A percentile compares a stretch with the other conserved stretches of the same genome.
Evolutionary conservation across 371 early-diverging fungal genomes (phyloP).

Genomic region (Lichtheimia corymbifera): DNA sequence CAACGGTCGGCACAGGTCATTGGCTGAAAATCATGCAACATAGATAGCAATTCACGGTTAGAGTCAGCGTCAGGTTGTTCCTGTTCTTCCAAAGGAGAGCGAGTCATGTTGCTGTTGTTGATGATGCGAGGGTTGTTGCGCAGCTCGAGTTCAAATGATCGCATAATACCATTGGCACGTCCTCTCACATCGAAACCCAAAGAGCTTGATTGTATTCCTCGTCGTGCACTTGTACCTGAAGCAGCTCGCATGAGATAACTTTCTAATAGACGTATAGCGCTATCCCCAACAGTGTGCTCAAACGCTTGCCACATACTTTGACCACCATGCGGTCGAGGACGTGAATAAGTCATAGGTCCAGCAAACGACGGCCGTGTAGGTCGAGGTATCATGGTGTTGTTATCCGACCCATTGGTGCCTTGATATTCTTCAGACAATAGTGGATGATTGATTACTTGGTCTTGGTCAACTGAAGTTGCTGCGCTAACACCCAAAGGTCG

Average conservation of each 20-base stretch:
- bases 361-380: slow-evolving; percentile 1
- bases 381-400: too few species aligned
- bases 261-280: slow-evolving; percentile 68
- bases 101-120: neutral
- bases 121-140: slow-evolving; percentile 10
- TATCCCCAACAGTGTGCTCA: slow-evolving; percentile 71
- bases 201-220: slow-evolving; percentile 31
- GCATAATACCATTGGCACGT: slow-evolving; percentile 42
- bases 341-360: slow-evolving; percentile 6
- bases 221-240: slow-evolving; percentile 10
- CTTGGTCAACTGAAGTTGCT: slow-evolving; percentile 22
- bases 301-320: slow-evolving; percentile 62
- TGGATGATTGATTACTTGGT: slow-evolving; percentile 73
- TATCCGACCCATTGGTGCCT: slow-evolving; percentile 3
- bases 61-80: slow-evolving; percentile 18
- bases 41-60: slow-evolving; percentile 48
- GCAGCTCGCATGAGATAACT: slow-evolving; percentile 57
- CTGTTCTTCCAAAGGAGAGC: neutral
- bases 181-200: slow-evolving; percentile 57
- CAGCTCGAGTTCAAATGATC: slow-evolving; percentile 45
- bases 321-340: slow-evolving; percentile 14
- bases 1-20: slow-evolving; percentile 82
- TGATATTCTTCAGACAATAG: slow-evolving; percentile 56
- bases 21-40: slow-evolving; percentile 73
- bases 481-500: too few species aligned